Evolutionary conservation across 768 basidiomycete species (phyloP).

Genomic region (Daedaleopsis nitida): DNA sequence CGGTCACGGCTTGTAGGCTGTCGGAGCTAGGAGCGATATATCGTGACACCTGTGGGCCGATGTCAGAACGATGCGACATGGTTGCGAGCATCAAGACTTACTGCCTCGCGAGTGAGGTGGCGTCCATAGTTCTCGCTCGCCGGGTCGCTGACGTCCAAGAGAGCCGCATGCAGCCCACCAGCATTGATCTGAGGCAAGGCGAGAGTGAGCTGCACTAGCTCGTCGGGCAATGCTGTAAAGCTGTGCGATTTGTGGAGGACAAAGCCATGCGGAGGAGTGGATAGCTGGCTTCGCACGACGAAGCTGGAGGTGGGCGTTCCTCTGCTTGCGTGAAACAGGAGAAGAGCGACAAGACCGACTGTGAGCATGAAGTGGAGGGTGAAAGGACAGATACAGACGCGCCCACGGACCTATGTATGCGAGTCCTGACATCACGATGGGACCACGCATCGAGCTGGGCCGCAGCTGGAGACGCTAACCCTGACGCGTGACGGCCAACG

Average conservation of each 20-base stretch:
- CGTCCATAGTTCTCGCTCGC: conserved; percentile 31
- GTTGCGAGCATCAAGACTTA: conserved; percentile 2
- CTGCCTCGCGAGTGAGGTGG: conserved; percentile 35
- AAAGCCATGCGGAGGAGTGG: not conserved
- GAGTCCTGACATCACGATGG: not conserved
- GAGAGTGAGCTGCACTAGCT: conserved; percentile 26
- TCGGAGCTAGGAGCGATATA: conserved; percentile 24
- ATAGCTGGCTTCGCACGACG: not conserved
- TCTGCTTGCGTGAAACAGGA: not conserved
- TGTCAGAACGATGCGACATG: not conserved
- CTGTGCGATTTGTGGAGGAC: not conserved
- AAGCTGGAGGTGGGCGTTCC: not conserved
- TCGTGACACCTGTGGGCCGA: not conserved
- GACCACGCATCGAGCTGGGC: no score
- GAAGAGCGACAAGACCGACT: not conserved
- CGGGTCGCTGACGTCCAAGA: conserved; percentile 35
- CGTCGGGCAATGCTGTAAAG: not conserved
- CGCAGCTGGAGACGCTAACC: no score
- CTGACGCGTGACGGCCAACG: no score
- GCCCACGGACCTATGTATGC: not conserved
- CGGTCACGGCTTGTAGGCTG: conserved; percentile 23
- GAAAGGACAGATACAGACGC: not conserved
- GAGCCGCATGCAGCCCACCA: conserved; percentile 32
- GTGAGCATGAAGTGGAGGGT: not conserved
- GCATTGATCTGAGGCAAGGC: conserved; percentile 33